phyloP scores from a whole-genome alignment of 768 basidiomycete genomes.

The Infundibulicybe gibba region DNA sequence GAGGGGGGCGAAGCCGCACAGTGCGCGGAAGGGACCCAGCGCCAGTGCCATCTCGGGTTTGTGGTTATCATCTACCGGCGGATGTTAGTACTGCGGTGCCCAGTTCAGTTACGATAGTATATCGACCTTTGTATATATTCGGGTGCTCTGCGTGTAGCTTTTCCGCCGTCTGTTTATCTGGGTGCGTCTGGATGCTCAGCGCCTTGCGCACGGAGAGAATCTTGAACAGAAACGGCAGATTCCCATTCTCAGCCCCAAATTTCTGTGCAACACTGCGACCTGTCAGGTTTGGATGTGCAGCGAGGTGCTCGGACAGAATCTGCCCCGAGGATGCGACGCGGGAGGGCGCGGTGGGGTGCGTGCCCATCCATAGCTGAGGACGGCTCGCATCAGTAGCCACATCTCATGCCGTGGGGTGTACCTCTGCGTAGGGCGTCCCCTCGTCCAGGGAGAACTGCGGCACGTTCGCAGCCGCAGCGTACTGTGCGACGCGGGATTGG shows the following conservation, averaged over 20 bases:
- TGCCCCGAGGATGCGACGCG: constrained; percentile 29
- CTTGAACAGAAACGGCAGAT: constrained; percentile 91
- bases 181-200: constrained; percentile 89
- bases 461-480: constrained; percentile 57
- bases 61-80: constrained; percentile 80
- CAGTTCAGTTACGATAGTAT: not conserved
- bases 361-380: constrained; percentile 96
- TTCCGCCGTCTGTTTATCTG: constrained; percentile 81
- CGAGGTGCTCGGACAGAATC: constrained; percentile 57
- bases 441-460: constrained; percentile 69
- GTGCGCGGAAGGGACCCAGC: constrained; percentile 81
- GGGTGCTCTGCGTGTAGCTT: constrained; percentile 64
- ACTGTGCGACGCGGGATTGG: constrained; percentile 84
- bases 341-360: constrained; percentile 71
- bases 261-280: constrained; percentile 51
- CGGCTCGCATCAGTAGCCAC: too few species aligned
- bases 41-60: constrained; percentile 99
- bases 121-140: constrained; percentile 88
- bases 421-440: constrained; percentile 88
- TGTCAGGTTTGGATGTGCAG: constrained; percentile 64
- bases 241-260: constrained; percentile 56
- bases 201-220: constrained; percentile 88
- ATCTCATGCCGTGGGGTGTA: constrained; percentile 18
- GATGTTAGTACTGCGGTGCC: constrained; percentile 3
- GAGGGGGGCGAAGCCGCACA: constrained; percentile 93